These are phyloP conservation scores for Apiosordaria backusii DNA, from an alignment of 495 filamentous ascomycete species.

Conservation along the genomic window DNA sequence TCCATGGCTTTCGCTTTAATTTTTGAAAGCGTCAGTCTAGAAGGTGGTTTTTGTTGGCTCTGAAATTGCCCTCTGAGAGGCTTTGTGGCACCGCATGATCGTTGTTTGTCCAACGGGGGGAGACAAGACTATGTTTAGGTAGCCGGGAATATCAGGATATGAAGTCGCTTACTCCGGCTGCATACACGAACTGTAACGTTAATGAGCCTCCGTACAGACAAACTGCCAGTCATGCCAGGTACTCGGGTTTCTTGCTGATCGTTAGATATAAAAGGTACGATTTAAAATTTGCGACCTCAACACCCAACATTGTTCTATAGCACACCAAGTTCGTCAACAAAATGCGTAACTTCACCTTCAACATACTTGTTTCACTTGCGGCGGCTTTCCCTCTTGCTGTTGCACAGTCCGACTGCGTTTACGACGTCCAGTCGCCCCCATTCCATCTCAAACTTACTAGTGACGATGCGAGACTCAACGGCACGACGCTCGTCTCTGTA, in stretches of 20 bases:
- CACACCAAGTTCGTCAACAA: neutral
- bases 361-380: neutral
- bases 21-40: neutral
- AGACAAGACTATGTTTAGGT: neutral
- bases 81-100: neutral
- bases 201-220: neutral
- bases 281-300: neutral
- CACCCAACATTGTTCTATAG: neutral
- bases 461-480: neutral
- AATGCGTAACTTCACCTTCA: neutral
- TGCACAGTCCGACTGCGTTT: slow-evolving; percentile 3
- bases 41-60: neutral
- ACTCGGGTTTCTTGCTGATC: neutral
- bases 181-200: neutral
- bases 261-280: neutral
- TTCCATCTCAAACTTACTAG: slow-evolving; percentile 1
- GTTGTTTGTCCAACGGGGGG: neutral
- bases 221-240: neutral
- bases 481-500: neutral
- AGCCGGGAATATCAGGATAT: neutral
- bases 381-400: neutral
- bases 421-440: neutral
- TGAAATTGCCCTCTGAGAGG: neutral
- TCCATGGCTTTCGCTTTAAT: neutral
- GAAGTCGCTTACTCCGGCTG: neutral